phyloP scores from a whole-genome alignment of 1,284 basidiomycete genomes.

The Meira miltonrushii region DNA sequence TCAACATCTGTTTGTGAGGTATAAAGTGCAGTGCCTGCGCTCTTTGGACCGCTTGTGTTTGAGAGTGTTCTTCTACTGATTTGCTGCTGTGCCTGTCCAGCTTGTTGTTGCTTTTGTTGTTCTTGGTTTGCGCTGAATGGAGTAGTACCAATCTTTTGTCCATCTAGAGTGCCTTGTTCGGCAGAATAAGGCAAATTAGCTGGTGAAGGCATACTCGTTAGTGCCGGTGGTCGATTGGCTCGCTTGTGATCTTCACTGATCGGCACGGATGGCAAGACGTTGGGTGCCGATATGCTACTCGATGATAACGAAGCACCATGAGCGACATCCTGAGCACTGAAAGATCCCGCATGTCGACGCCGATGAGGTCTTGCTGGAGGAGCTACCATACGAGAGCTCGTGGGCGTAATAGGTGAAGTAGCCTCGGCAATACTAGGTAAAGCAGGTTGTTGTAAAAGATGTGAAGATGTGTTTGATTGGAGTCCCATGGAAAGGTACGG shows the following conservation, averaged over 20 bases:
- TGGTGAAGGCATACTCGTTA: conserved; percentile 2
- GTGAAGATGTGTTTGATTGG: conserved; percentile 16
- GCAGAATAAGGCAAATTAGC: conserved; percentile 5
- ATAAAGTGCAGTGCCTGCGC: background rate
- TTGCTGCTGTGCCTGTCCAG: too few relatives aligned
- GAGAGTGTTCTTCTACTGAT: background rate
- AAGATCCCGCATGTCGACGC: conserved; percentile 39
- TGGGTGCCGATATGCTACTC: background rate
- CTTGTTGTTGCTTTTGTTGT: too few relatives aligned
- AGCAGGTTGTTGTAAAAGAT: conserved; percentile 20
- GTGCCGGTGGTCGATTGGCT: background rate
- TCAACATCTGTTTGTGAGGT: background rate
- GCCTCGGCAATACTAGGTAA: conserved; percentile 45
- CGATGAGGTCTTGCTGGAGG: conserved; percentile 14
- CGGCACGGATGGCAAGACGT: background rate
- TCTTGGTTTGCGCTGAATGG: background rate
- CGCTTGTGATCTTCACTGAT: conserved; percentile 10
- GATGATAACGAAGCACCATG: conserved; percentile 33
- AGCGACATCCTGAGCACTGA: conserved; percentile 43
- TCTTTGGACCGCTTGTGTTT: conserved; percentile 6
- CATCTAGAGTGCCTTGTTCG: background rate
- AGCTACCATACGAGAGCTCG: background rate
- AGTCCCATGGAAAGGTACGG: conserved; percentile 24
- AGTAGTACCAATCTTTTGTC: background rate
- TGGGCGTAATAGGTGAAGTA: conserved; percentile 20